Base-by-base conservation (phyloP, 2,329 filamentous ascomycete genomes). In the Penicillium sp. region DNA sequence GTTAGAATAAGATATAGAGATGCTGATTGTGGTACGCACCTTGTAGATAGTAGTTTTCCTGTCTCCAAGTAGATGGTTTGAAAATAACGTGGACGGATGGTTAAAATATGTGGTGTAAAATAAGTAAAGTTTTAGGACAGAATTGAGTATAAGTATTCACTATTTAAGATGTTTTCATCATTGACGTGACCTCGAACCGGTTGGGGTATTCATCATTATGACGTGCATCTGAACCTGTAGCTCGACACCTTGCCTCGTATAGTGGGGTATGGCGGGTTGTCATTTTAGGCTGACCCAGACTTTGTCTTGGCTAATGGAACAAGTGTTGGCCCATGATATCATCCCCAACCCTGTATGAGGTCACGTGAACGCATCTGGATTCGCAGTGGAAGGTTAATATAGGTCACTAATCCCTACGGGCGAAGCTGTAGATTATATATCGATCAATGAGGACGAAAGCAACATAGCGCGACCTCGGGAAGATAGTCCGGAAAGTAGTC, bases 181-280 rank as follows among this genome's bases (percentile, higher is more conserved):
- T 55, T 65, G 60, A 65, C 58, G 58, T 64, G 53, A 56, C 53
- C 19, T 54, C 51, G 59, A 66, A 61, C 58, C 52, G 61, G 60
- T 24, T 51, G 43, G 48, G 52, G 22, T 22, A 41, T 66, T 68
- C 57, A 73, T 71, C 57, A 73, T 67, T 26, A 75, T 68, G 64
- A 68, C 65, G 66, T 75, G 62, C 19, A 27, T 37, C 22, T 14
- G 22, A 11, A 16, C 44, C 27, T 16, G 11, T 46, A 31, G n/a
- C 9, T 37, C n/a, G 2, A 16, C 24, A 13, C 43, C 8, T 7
- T 11, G 16, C 9, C 16, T 21, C 8, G 16, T 13, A 19, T 26
- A 13, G 21, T 39, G 22, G 21, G 39, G 13, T 33, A 33, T 21
- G 39, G 26, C 16, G 35, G 31, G 14, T n/a, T 13, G 22, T 5